Percentiles rank a stretch among this genome's conserved stretches.
phyloP scores from a whole-genome alignment of 495 filamentous ascomycete genomes.

The Aspergillus diversus region DNA sequence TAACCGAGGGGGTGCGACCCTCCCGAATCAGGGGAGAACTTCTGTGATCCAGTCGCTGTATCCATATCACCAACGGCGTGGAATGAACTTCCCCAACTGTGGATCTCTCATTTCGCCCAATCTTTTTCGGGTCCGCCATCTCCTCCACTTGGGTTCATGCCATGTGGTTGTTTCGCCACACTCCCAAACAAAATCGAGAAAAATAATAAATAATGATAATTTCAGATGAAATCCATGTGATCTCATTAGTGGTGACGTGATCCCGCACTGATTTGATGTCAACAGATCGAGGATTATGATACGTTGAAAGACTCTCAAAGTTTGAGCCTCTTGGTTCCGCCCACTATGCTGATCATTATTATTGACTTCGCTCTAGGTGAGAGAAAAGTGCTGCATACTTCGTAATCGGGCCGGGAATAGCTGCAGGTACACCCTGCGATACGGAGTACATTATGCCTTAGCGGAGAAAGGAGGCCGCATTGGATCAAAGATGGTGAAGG shows the following conservation, averaged over 20 bases:
- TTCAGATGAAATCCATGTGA: conserved; percentile 18
- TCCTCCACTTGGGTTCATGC: conserved; percentile 15
- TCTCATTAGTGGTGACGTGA: conserved; percentile 14
- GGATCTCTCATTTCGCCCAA: conserved; percentile 28
- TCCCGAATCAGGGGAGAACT: conserved; percentile 21
- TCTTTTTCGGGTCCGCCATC: conserved; percentile 16
- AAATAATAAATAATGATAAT: background rate
- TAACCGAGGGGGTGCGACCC: conserved; percentile 16
- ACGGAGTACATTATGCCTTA: background rate
- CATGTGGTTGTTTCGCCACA: conserved; percentile 14
- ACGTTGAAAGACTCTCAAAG: background rate
- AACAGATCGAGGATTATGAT: conserved; percentile 1
- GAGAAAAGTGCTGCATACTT: background rate
- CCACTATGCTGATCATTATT: conserved; percentile 20
- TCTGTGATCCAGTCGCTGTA: conserved; percentile 14
- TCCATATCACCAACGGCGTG: conserved; percentile 25
- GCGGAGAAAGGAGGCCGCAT: background rate
- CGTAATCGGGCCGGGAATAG: conserved; percentile 7
- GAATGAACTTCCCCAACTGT: conserved; percentile 28
- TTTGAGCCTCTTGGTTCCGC: conserved; percentile 10
- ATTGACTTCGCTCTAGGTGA: background rate
- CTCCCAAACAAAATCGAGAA: conserved; percentile 11
- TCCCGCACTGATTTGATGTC: background rate
- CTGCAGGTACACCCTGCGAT: background rate
- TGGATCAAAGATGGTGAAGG: background rate